Base-by-base conservation (phyloP, 768 basidiomycete species). In the Austroboletus eburneus region DNA sequence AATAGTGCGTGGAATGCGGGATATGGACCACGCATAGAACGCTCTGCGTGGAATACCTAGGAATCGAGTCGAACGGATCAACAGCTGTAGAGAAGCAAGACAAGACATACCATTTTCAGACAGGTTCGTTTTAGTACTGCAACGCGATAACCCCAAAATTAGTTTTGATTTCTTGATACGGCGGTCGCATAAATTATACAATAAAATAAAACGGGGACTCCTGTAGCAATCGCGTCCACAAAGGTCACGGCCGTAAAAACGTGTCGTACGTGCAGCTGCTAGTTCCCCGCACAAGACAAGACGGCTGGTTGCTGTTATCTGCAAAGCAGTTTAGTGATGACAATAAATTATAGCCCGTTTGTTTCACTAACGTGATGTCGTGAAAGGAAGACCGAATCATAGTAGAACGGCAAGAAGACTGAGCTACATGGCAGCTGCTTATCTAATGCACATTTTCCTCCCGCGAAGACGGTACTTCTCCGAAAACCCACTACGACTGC, bases 31-130 rank as follows among this genome's bases (percentile, higher is more conserved):
- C 24, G 10, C 10, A n/a, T 21, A 32, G 17, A n/a, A 39, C 23
- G 36, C 34, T 17, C 12, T 14, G 25, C 16, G 14, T 29, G 35
- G 38, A 38, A 42, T 38, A 17, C 7, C 20, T n/a, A 16, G 10
- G 27, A 18, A 37, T 24, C 13, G 12, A 32, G 34, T 14, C 12
- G 16, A 21, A 43, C 9, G 13, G 34, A 21, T 16, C 7, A 25
- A 16, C 22, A 46, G 58, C 48, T 45, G 54, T 52, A 43, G 20
- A 35, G 40, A 45, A n/a, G n/a, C n/a, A 33, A 65, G 13, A 32
- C 46, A 55, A 61, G 48, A 16, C 48, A 52, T 50, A 50, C 62
- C 50, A 51, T 60, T 57, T 59, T 24, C 5, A 51, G 62, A 51
- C 39, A 39, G 37, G 14, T 12, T 46, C 38, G 18, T 36, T 50